Base-by-base conservation (phyloP, 2,329 filamentous ascomycete genomes). In the Trichoderma simmonsii region DNA sequence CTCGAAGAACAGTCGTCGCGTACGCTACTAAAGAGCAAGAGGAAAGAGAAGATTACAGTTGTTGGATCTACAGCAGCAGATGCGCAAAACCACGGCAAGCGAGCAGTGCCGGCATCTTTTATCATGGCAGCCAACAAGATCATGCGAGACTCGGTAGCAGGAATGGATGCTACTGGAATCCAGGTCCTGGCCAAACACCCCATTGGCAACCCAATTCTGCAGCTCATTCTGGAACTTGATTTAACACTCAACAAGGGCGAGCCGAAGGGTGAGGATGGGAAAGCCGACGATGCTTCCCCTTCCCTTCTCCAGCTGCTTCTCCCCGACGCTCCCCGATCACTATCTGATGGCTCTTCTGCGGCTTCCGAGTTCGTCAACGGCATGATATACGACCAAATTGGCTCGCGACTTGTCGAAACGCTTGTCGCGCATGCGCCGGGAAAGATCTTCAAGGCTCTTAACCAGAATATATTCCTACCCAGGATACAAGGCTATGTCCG, bases 141-240 rank as follows among this genome's bases (percentile, higher is more conserved):
- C 75, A 93, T 98, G 75, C 85, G 85, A 57, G 92, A 94, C 76
- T 92, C 93, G 63, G 90, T 93, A 11, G 86, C 90, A 1, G 89
- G 88, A 1, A 87, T 98, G 76, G 94, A 96, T 79, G 88, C 92
- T 2, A 93, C 92, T 4, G 92, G 94, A 77, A 87, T 98, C 32
- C 90, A 94, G 32, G 90, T 96, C 3, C 85, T 99, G 71, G 93
- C 95, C 1, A 94, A 91, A 24, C 95, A 98, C 78, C 93, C 93
- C 5, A 93, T 95, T 1, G 96, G 94, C 62, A 98, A 97, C 77
- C 96, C 96, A 0, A 92, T 94, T 0, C 86, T 99, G n/a, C 96
- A 98, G 80, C 87, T 98, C 1, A 85, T 99, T 34, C 85, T 99
- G 4, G 93, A 95, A 78, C 85, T 99, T 18, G 96, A 99, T 78